Conservation (phyloP, 495 filamentous ascomycete genomes). For the Opeltia flavorubescens region DNA sequence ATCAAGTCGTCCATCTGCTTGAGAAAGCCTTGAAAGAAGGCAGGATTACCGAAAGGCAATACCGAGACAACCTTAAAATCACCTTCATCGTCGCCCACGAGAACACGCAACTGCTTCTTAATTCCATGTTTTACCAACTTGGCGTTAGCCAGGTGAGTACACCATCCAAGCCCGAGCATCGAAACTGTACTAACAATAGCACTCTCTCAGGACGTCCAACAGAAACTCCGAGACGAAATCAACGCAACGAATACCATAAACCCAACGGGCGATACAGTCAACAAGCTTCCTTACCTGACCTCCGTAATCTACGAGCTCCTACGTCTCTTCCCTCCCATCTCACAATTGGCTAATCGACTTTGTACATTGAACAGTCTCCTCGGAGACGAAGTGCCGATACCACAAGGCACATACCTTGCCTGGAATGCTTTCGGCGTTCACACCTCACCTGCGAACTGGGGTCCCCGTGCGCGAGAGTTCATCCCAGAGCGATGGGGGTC, state of each 20-base stretch:
- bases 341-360: slow-evolving; percentile 24
- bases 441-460: slow-evolving; percentile 21
- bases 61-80: slow-evolving; percentile 23
- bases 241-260: background rate
- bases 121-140: slow-evolving; percentile 21
- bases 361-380: slow-evolving; percentile 8
- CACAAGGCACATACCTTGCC: slow-evolving; percentile 21
- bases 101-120: slow-evolving; percentile 22
- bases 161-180: no score
- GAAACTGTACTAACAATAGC: background rate
- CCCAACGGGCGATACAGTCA: slow-evolving; percentile 15
- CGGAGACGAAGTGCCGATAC: slow-evolving; percentile 19
- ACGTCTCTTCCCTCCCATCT: slow-evolving; percentile 27
- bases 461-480: slow-evolving; percentile 18
- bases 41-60: slow-evolving; percentile 19
- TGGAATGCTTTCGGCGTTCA: slow-evolving; percentile 26
- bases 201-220: slow-evolving; percentile 12
- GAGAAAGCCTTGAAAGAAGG: slow-evolving; percentile 14
- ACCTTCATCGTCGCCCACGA: slow-evolving; percentile 25
- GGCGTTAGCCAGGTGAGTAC: slow-evolving; percentile 10
- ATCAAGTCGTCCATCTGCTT: slow-evolving; percentile 16
- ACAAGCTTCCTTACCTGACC: slow-evolving; percentile 23
- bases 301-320: slow-evolving; percentile 26
- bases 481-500: slow-evolving; percentile 25
- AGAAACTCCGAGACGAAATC: slow-evolving; percentile 20